These are phyloP conservation scores for Microdochium bolleyi DNA, from an alignment of 2,329 filamentous ascomycete genomes.

Conservation along the genomic window DNA sequence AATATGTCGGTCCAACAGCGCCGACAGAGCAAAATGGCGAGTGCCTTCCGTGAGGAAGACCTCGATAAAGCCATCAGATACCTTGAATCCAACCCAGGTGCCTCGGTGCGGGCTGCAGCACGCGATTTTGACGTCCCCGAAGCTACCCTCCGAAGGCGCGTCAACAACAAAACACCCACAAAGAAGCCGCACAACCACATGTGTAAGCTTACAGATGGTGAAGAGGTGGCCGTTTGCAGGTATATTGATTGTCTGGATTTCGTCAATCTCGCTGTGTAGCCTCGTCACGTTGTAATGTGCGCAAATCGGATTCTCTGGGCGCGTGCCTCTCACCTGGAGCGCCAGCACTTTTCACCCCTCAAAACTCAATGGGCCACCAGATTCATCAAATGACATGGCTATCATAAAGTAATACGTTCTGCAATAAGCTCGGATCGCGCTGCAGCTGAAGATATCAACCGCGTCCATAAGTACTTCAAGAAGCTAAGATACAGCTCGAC, in stretches of 20 bases:
- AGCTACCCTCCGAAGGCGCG: background rate
- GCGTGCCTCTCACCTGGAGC: too few relatives aligned
- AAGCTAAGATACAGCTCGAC: constrained; percentile 1
- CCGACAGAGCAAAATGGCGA: background rate
- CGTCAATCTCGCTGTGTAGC: background rate
- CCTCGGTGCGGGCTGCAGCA: background rate
- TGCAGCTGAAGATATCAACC: background rate
- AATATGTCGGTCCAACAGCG: background rate
- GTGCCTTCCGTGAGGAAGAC: background rate
- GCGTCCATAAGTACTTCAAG: constrained; percentile 1
- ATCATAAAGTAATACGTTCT: background rate
- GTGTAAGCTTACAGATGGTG: background rate
- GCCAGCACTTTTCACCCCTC: too few relatives aligned
- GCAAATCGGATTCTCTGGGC: background rate
- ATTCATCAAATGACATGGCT: background rate
- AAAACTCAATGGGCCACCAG: background rate
- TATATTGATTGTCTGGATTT: background rate
- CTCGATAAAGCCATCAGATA: background rate
- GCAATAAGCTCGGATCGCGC: background rate
- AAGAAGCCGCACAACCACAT: background rate
- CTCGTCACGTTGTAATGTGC: background rate
- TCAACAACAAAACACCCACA: background rate
- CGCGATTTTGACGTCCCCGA: background rate
- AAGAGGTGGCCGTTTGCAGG: background rate
- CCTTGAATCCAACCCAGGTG: background rate